Percentiles rank a stretch among this genome's conserved stretches.
Evolutionary conservation across 768 basidiomycete species (phyloP).

Genomic region (Xerocomellus chrysenteron): DNA sequence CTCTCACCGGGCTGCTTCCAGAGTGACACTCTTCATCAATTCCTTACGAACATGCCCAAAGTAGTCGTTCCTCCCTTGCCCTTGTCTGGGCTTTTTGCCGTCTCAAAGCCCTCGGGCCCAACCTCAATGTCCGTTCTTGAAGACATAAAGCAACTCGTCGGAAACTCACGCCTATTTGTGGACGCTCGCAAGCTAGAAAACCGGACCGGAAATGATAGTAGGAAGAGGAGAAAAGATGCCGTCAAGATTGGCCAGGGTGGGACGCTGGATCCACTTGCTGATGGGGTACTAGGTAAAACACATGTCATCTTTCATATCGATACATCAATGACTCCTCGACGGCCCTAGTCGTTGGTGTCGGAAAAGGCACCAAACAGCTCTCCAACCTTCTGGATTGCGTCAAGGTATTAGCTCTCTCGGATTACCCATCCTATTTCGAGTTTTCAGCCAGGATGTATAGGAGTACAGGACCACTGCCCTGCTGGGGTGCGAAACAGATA

Average conservation of each 20-base stretch:
- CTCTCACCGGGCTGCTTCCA: background rate
- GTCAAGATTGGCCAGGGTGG: slow-evolving; percentile 93
- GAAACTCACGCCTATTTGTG: slow-evolving; percentile 74
- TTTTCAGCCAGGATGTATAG: slow-evolving; percentile 40
- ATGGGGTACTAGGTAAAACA: slow-evolving; percentile 83
- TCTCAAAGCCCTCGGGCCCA: slow-evolving; percentile 90
- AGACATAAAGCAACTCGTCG: slow-evolving; percentile 76
- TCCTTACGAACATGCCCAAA: slow-evolving; percentile 62
- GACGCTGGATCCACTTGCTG: slow-evolving; percentile 94
- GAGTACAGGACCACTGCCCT: slow-evolving; percentile 91
- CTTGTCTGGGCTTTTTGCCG: slow-evolving; percentile 79
- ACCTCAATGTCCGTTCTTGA: slow-evolving; percentile 91
- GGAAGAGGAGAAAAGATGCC: slow-evolving; percentile 38
- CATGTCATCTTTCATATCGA: background rate
- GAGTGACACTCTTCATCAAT: background rate
- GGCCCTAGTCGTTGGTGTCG: slow-evolving; percentile 77
- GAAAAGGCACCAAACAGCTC: slow-evolving; percentile 87
- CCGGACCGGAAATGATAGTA: slow-evolving; percentile 46
- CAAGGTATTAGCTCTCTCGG: slow-evolving; percentile 55
- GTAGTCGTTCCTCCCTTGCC: slow-evolving; percentile 51
- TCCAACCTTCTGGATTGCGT: slow-evolving; percentile 81
- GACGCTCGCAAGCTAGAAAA: slow-evolving; percentile 55
- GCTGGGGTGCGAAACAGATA: slow-evolving; percentile 92
- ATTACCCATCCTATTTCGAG: slow-evolving; percentile 4
- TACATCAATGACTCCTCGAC: slow-evolving; percentile 2